These are phyloP conservation scores for Priceomyces haplophilus DNA, from an alignment of 805 yeast genomes.

Conservation along the genomic window DNA sequence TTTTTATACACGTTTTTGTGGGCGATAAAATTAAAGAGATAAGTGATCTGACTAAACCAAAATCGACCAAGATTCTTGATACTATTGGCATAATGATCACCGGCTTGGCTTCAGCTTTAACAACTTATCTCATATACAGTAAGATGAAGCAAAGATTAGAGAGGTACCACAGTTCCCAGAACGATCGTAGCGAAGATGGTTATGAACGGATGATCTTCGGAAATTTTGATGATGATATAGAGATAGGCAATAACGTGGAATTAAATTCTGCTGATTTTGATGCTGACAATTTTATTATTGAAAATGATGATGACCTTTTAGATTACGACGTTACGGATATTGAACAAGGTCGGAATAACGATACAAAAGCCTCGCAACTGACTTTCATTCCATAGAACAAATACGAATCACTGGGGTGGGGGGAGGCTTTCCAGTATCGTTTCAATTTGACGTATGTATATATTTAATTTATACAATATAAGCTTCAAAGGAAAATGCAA, in stretches of 20 bases:
- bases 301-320: slow-evolving; percentile 28
- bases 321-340: slow-evolving; percentile 1
- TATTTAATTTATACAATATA: too few species aligned
- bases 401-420: too few species aligned
- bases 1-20: slow-evolving; percentile 69
- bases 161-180: slow-evolving; percentile 19
- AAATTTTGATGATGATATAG: slow-evolving; percentile 38
- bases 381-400: not conserved
- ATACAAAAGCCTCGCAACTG: not conserved
- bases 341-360: too few species aligned
- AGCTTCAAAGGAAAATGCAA: too few species aligned
- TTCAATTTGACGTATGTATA: too few species aligned
- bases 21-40: slow-evolving; percentile 72
- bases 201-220: slow-evolving; percentile 39
- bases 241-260: slow-evolving; percentile 30
- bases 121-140: slow-evolving; percentile 66
- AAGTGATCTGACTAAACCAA: slow-evolving; percentile 53
- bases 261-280: slow-evolving; percentile 36
- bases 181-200: slow-evolving; percentile 10
- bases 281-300: slow-evolving; percentile 40
- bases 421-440: too few species aligned
- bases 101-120: slow-evolving; percentile 47
- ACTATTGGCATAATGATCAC: slow-evolving; percentile 60
- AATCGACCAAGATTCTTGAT: slow-evolving; percentile 56
- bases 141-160: slow-evolving; percentile 44